Evolutionary conservation across 805 yeast species (phyloP), one percentile per base, ranked within the genome.

Genomic region (Saccharomyces kudriavzevii): DNA sequence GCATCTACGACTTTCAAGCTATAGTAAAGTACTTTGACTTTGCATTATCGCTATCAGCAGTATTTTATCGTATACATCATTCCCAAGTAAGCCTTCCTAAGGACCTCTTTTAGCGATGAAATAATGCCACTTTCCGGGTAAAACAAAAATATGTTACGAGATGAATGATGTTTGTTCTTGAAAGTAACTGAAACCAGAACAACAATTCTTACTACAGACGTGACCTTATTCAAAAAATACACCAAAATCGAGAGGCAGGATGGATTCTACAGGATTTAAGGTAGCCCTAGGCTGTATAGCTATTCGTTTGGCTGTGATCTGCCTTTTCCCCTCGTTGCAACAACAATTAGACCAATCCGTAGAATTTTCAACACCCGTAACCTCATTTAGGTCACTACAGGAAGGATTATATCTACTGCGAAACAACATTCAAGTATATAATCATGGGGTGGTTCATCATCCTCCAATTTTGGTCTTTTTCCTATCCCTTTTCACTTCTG

Each of bases 391-490:
- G 61, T 74, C 81, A 43, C 65, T 87, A 45, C 69, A 75, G 59
- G 95, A 87, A 65, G 91, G 91, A 11, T 71, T 87, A 10, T 87
- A 78, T 59, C 75, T 87, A 50, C 70, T 81, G 52, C 66, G 74
- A 2, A 78, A 83, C 60, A 76, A 75, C 22, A 73, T 86, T 50
- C 77, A 83, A 48, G 82, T 89, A 8, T 92, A 89, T 63, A 81
- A 81, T 56, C 97, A 97, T 9, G 95, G 95, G 25, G 82, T 90
- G 17, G 85, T 85, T 35, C 92, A 89, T 68, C 96, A 89, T 60
- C 83, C 96, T 2, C 96, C 97, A 3, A 65, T 90, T 20, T 62
- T 92, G 24, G 76, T 89, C 35, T 70, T 75, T 2, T 55, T 81
- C 1, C 52, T 63, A 52, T 53, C 63, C 5, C 31, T 58, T 5